These are phyloP conservation scores for Trichoderma atroviride DNA, from an alignment of 2,329 filamentous ascomycete genomes.

Conservation along the genomic window DNA sequence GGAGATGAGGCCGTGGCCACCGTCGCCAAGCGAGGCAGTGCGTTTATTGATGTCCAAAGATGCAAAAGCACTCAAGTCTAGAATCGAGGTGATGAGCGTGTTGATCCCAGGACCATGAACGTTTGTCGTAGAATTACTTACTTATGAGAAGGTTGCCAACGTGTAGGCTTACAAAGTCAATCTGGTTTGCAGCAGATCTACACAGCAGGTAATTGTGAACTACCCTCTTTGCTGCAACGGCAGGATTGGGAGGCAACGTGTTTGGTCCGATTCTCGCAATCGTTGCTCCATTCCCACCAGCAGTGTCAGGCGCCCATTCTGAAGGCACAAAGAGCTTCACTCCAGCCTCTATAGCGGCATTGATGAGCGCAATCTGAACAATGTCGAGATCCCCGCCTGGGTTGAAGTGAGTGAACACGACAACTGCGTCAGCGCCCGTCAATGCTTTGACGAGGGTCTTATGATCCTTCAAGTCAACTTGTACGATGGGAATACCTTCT, in stretches of 20 bases:
- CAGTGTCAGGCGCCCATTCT: conserved; percentile 21
- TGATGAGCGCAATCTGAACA: conserved; percentile 15
- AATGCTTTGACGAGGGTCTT: background rate
- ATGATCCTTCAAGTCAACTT: conserved; percentile 7
- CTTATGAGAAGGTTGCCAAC: conserved; percentile 10
- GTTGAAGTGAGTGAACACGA: background rate
- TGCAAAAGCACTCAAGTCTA: background rate
- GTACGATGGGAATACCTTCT: conserved; percentile 2
- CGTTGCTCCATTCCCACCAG: conserved; percentile 11
- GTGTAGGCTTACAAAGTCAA: conserved; percentile 14
- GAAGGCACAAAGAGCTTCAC: conserved; percentile 20
- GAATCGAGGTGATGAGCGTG: background rate
- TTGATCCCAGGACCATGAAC: background rate
- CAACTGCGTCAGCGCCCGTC: conserved; percentile 8
- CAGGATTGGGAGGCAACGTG: conserved; percentile 7
- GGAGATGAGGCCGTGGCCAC: conserved; percentile 11
- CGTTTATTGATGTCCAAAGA: conserved; percentile 8
- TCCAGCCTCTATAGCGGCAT: conserved; percentile 11
- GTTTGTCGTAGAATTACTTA: background rate
- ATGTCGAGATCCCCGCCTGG: conserved; percentile 6
- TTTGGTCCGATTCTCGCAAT: conserved; percentile 5
- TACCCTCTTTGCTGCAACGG: conserved; percentile 4
- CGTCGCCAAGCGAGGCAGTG: conserved; percentile 10
- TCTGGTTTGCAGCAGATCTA: conserved; percentile 7
- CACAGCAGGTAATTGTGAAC: conserved; percentile 4